phyloP scores from a whole-genome alignment of 441 rosid species.

The Mallotus repandus region DNA sequence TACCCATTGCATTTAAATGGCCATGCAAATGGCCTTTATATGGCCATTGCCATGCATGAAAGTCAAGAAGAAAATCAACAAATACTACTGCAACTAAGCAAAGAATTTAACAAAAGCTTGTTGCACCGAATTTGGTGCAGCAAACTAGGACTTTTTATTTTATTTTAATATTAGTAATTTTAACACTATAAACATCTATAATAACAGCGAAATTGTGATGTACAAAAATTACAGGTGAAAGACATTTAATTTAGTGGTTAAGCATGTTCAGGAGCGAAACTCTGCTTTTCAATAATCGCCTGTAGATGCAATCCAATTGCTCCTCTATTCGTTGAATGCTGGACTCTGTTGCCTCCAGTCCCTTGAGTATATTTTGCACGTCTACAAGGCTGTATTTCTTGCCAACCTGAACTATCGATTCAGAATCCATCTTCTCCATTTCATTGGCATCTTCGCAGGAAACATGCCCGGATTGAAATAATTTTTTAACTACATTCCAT shows the following conservation, averaged over 20 bases:
- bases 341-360: slow-evolving; percentile 32
- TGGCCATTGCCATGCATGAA: too few relatives aligned
- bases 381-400: slow-evolving; percentile 18
- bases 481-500: slow-evolving; percentile 33
- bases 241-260: slow-evolving; percentile 16
- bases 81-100: too few relatives aligned
- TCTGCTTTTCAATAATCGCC: slow-evolving; percentile 42
- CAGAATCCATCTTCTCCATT: slow-evolving; percentile 26
- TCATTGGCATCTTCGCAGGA: slow-evolving; percentile 17
- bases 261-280: slow-evolving; percentile 48
- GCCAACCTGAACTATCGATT: slow-evolving; percentile 28
- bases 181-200: neutral
- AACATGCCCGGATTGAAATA: slow-evolving; percentile 30
- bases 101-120: too few relatives aligned
- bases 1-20: too few relatives aligned
- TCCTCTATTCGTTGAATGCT: slow-evolving; percentile 38
- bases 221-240: neutral
- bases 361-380: slow-evolving; percentile 23
- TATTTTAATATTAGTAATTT: too few relatives aligned
- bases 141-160: too few relatives aligned
- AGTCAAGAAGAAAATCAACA: too few relatives aligned
- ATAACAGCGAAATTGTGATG: neutral
- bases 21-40: too few relatives aligned
- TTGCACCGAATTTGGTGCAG: too few relatives aligned
- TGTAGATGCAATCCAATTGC: slow-evolving; percentile 41